Base-by-base conservation (phyloP, 129 eudicot genomes). In the Chrysanthemum lavandulifolium region DNA sequence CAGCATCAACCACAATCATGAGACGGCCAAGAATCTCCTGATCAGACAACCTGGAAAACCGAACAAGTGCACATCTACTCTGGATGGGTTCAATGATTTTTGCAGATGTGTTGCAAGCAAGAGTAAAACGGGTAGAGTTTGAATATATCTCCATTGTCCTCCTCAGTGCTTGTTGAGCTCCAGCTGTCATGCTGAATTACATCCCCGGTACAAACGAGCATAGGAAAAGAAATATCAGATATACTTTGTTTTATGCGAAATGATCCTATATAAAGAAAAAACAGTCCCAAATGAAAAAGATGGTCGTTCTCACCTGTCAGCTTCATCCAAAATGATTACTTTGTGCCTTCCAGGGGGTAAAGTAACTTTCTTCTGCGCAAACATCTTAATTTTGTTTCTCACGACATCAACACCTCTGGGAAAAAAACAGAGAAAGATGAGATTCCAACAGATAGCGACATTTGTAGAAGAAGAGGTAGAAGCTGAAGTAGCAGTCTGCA, bases 51-150 rank as follows among this genome's bases (percentile, higher is more conserved):
- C 97, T 88, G 60, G 97, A 58, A 80, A 82, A 95, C 13, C 99
- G 86, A 43, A 95, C 99, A 89, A 95, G 95, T 51, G 99, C 99
- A 82, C 99, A 95, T 80, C 99, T 79, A 88, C 99, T 95, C 82
- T 95, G 99, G 12, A 95, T 95, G 19, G 99, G 99, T 83, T 95
- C 99, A 61, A 95, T 95, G 69, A 95, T 91, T 80, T 90, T 90
- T 1, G 97, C 83, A 54, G 99, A 95, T 23, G 96, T 90, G 83
- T 95, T 95, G 79, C 99, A 95, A 29, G 99, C 99, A 73, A 94
- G 99, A 23, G 94, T 97, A 86, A 95, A 90, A 11, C 99, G 99
- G 13, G 99, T 95, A 21, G 99, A 84, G 68, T 88, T 95, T 14
- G 97, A 95, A 81, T 95, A 95, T 33, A 90, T 95, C 71, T 95